Evolutionary conservation across 1,139 yeast species (phyloP).

Genomic region (Diutina sp.): DNA sequence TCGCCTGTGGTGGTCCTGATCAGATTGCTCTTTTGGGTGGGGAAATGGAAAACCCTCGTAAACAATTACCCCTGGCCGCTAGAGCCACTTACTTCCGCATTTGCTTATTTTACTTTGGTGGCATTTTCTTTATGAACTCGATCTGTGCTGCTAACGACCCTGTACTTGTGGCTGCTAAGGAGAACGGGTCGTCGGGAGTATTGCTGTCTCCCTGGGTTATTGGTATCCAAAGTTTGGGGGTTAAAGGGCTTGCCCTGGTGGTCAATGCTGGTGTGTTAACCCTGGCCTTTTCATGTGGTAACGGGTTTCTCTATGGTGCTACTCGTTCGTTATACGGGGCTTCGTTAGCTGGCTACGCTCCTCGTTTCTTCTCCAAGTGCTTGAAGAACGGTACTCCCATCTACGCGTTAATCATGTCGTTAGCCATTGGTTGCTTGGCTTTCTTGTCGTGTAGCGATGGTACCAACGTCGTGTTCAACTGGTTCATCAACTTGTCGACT

Average conservation of each 20-base stretch:
- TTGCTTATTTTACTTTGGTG: constrained; percentile 24
- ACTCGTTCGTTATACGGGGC: constrained; percentile 24
- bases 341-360: constrained; percentile 24
- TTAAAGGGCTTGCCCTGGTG: constrained; percentile 21
- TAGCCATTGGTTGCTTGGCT: constrained; percentile 13
- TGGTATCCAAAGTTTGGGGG: constrained; percentile 24
- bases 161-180: constrained; percentile 13
- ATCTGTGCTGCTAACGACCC: constrained; percentile 23
- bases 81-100: constrained; percentile 22
- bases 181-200: constrained; percentile 16
- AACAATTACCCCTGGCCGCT: constrained; percentile 20
- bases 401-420: constrained; percentile 15
- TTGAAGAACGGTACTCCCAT: constrained; percentile 23
- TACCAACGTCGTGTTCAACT: constrained; percentile 20
- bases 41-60: constrained; percentile 21
- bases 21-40: constrained; percentile 21
- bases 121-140: constrained; percentile 23
- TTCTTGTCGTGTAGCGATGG: constrained; percentile 17
- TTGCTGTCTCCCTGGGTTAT: constrained; percentile 29
- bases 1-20: constrained; percentile 32
- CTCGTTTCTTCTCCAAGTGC: constrained; percentile 21
- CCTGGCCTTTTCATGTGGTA: constrained; percentile 28
- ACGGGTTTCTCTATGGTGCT: constrained; percentile 22
- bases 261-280: constrained; percentile 22
- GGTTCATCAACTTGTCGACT: constrained; percentile 31